phyloP scores from a whole-genome alignment of 352 stramenopile species.

The Globisporangium uncinulatum region DNA sequence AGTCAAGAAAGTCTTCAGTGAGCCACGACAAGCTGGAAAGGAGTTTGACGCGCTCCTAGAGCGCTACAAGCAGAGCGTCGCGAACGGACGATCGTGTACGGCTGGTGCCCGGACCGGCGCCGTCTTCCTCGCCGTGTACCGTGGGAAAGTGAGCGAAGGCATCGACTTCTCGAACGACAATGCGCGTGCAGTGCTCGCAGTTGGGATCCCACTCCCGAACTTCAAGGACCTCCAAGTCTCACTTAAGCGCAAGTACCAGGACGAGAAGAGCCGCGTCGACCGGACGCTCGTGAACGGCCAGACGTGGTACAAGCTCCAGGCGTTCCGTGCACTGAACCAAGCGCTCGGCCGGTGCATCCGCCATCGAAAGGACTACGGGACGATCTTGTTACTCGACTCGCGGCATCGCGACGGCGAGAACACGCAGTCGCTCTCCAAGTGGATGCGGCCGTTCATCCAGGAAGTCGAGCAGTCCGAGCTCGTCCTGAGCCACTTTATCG shows the following conservation, averaged over 20 bases:
- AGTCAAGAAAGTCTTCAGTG: constrained; percentile 55
- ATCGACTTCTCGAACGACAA: constrained; percentile 99
- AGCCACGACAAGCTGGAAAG: constrained; percentile 73
- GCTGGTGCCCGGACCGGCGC: constrained; percentile 60
- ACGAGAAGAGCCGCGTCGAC: constrained; percentile 61
- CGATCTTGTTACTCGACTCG: constrained; percentile 95
- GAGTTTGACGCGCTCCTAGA: constrained; percentile 80
- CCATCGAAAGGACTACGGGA: constrained; percentile 96
- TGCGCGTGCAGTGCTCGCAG: constrained; percentile 96
- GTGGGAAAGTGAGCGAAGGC: constrained; percentile 98
- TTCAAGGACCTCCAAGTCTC: constrained; percentile 90
- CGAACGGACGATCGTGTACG: constrained; percentile 7
- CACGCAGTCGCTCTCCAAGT: constrained; percentile 69
- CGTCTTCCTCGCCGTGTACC: constrained; percentile 97
- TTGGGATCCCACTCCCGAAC: constrained; percentile 97
- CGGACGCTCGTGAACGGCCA: constrained; percentile 64
- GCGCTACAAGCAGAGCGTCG: constrained; percentile 60
- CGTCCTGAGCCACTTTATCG: constrained; percentile 45
- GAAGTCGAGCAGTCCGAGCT: constrained; percentile 67
- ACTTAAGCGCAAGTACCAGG: constrained; percentile 80
- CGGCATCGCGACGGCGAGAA: constrained; percentile 59
- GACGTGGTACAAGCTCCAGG: constrained; percentile 97
- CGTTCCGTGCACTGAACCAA: constrained; percentile 98
- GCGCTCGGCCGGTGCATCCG: constrained; percentile 98
- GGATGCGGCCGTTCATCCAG: constrained; percentile 68